These are phyloP conservation scores for Periconia digitata DNA, from an alignment of 2,329 filamentous ascomycete genomes.

Conservation along the genomic window DNA sequence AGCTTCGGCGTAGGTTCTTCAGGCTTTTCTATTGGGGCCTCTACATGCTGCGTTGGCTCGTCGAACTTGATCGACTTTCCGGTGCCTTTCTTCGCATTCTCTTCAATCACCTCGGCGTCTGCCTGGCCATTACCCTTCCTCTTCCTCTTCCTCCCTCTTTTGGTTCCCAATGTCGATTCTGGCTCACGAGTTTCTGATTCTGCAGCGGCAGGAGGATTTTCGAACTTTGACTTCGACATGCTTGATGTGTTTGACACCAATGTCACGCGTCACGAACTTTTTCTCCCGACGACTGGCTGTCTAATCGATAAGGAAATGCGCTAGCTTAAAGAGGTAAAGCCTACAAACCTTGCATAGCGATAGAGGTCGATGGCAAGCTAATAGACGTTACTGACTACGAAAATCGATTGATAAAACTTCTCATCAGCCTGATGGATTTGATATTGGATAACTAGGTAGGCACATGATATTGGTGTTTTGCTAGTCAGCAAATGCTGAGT, in stretches of 20 bases:
- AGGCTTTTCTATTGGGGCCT: neutral
- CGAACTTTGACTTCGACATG: constrained; percentile 8
- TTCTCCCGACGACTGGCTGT: constrained; percentile 14
- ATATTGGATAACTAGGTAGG: too few species aligned
- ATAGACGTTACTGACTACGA: too few species aligned
- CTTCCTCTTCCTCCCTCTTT: constrained; percentile 38
- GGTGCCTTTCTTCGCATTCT: constrained; percentile 13
- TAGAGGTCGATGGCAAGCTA: neutral
- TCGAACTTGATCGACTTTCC: constrained; percentile 20
- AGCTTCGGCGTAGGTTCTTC: too few species aligned
- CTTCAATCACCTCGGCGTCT: neutral
- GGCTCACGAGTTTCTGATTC: neutral
- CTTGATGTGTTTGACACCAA: neutral
- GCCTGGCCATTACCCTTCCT: constrained; percentile 17
- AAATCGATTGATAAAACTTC: neutral
- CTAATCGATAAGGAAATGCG: constrained; percentile 27
- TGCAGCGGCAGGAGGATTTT: neutral
- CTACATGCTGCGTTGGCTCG: neutral
- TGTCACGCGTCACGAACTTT: constrained; percentile 16
- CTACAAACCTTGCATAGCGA: neutral
- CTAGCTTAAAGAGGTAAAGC: constrained; percentile 2
- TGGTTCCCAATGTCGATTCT: constrained; percentile 8
- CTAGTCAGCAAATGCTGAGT: too few species aligned
- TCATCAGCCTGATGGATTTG: too few species aligned
- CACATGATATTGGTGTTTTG: too few species aligned